These are phyloP conservation scores for Cephaloascus fragrans DNA, from an alignment of 805 yeast species.

Conservation along the genomic window DNA sequence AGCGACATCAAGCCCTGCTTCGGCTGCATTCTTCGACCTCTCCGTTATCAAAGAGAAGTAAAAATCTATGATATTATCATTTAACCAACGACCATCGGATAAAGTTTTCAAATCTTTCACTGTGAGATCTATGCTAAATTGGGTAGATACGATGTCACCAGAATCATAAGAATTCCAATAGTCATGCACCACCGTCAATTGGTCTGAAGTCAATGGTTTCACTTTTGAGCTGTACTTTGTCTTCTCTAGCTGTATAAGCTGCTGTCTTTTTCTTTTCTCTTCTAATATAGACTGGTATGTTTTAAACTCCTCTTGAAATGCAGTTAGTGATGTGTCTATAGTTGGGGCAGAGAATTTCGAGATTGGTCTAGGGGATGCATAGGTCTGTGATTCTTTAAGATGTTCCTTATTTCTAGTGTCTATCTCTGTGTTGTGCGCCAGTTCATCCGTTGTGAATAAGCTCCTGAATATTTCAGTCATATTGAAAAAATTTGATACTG, in stretches of 20 bases:
- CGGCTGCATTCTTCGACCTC: slow-evolving; percentile 22
- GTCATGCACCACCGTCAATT: slow-evolving; percentile 19
- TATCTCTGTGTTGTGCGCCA: slow-evolving; percentile 1
- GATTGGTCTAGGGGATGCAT: neutral
- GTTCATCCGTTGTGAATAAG: neutral
- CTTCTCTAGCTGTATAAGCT: slow-evolving; percentile 20
- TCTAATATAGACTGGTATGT: slow-evolving; percentile 33
- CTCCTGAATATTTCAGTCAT: neutral
- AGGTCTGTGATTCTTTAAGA: neutral
- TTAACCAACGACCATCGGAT: slow-evolving; percentile 69
- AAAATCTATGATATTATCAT: slow-evolving; percentile 84
- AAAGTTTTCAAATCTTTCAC: slow-evolving; percentile 66
- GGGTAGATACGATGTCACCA: slow-evolving; percentile 17
- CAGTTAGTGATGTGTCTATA: neutral
- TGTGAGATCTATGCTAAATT: slow-evolving; percentile 46
- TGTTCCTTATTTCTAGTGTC: slow-evolving; percentile 2
- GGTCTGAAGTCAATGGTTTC: slow-evolving; percentile 17
- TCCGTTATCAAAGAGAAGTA: slow-evolving; percentile 50
- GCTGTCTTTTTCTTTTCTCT: slow-evolving; percentile 27
- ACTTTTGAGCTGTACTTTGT: slow-evolving; percentile 13
- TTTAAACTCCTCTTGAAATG: slow-evolving; percentile 21
- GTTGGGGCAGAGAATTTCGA: neutral
- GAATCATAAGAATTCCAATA: slow-evolving; percentile 17
- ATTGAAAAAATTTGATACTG: neutral
- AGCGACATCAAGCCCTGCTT: slow-evolving; percentile 7